Base-by-base conservation (phyloP, 139 green algal genomes). In the Picochlorum sp. region DNA sequence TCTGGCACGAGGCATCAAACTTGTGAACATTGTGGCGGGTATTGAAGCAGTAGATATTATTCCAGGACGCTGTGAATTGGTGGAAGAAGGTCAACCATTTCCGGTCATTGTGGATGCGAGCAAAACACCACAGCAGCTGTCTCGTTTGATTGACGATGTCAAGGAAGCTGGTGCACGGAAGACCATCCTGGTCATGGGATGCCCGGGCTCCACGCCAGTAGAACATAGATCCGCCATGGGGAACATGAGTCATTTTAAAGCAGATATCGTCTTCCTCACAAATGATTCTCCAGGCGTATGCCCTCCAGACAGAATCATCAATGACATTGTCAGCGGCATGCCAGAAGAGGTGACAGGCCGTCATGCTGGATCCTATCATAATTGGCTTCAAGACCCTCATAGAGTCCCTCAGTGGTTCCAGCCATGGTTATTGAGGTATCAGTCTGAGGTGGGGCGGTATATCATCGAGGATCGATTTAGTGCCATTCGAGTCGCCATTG, bases 401-500 rank as follows among this genome's bases (percentile, higher is more conserved):
- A 65, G 69, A 49, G 32, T 66, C 18, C 65, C 59, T 5, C 47
- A 66, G 4, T 69, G 58, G 51, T 71, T 49, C 41, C 14, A 69
- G 46, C 46, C 64, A 46, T 74, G 28, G 21, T 20, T 80, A 20
- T 20, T 62, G 32, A 15, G 69, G 23, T 74, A 72, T 24, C 58
- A 61, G 26, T 67, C 50, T 58, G 69, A 65, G 50, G 63, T 69
- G 13, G 37, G 59, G 54, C 59, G 79, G 21, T 75, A 76, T 41
- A 60, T 85, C 30, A 63, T 75, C 11, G 79, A 85, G 61, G 79
- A 85, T 70, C 56, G 79, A 23, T 84, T 66, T 51, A 71, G 73
- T 58, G 94, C 94, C 52, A 96, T 99, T 64, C 84, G 94, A 7
- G 80, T 76, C 21, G 94, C 94, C n/a, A 94, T 99, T 26, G 89